Evolutionary conservation across 495 filamentous ascomycete species (phyloP), one percentile per base, ranked within the genome.

Genomic region (Aspergillus nidulans): DNA sequence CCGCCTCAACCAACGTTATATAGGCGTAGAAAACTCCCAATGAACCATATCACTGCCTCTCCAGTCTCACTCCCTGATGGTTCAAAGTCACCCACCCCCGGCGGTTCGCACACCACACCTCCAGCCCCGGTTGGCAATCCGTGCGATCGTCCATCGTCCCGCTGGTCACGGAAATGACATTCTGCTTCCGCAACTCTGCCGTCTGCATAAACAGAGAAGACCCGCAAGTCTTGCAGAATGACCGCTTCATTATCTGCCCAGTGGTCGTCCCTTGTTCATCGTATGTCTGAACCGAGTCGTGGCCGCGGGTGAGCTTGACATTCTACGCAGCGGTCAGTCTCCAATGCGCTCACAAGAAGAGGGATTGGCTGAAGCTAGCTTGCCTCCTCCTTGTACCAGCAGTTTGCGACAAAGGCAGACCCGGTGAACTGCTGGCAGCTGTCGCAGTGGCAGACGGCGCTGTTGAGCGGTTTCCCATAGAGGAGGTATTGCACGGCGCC

Each of bases 201-300:
- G 26, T 40, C 0, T 21, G n/a, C 12, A 50, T 24, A 24, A 62
- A 62, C 5, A 62, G 28, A 5, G 2, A 41, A 1, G 60, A 62
- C 8, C 60, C 60, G 23, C 60, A 62, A 9, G 13, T 53, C n/a
- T 13, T 16, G 25, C 60, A 62, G 45, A 62, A 62, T 5, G 56
- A 59, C 1, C 56, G 56, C 23, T 47, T 16, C 24, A 62, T 32
- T 2, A 42, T 16, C 7, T 40, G 13, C 16, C 60, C 56, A 3
- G 55, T 52, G 0, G 6, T 15, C 1, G 40, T 55, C 6, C 18
- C 28, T 8, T 9, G 18, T 19, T 62, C 52, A 15, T 28, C 1
- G 41, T 62, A 59, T 8, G 32, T 56, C 9, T 38, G 43, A 13
- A 61, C 18, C 1, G 39, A 34, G 18, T 57, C 30, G 4, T 34